Evolutionary conservation across 1,284 basidiomycete genomes (phyloP).

Genomic region (Ustilago curta): DNA sequence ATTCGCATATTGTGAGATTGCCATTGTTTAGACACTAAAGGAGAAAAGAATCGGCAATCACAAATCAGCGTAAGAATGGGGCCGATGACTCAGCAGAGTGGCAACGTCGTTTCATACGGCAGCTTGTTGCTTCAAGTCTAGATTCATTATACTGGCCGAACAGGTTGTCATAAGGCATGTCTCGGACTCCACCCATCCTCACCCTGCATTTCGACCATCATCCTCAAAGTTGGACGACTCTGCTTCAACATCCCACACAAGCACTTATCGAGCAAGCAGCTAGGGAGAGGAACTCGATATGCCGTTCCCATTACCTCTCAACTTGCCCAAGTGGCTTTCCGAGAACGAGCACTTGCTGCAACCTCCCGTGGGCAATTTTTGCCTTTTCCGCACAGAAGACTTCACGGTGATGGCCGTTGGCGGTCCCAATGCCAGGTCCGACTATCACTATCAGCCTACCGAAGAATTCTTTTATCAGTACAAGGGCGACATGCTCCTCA

Average conservation of each 20-base stretch:
- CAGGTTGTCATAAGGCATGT: conserved; percentile 3
- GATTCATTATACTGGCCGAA: neutral
- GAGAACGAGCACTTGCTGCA: conserved; percentile 66
- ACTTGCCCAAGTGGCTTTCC: conserved; percentile 68
- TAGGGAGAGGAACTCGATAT: conserved; percentile 11
- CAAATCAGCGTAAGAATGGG: no score
- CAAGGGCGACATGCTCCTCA: conserved; percentile 79
- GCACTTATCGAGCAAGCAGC: neutral
- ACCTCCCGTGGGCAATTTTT: conserved; percentile 69
- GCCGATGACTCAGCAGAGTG: no score
- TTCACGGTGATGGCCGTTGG: conserved; percentile 69
- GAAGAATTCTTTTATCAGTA: conserved; percentile 69
- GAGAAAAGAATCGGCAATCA: no score
- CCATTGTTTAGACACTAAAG: no score
- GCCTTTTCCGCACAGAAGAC: conserved; percentile 60
- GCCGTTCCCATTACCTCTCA: conserved; percentile 64
- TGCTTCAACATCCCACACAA: no score
- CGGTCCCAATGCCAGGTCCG: conserved; percentile 65
- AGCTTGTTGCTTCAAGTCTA: neutral
- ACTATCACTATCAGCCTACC: conserved; percentile 65
- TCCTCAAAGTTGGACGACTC: neutral
- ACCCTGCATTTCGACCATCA: neutral
- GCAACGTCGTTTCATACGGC: no score
- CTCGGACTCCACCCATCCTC: no score
- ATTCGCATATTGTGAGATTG: no score